Evolutionary conservation across 176 grass and related monocot genomes (phyloP).

Genomic region (Musa schizocarpa): DNA sequence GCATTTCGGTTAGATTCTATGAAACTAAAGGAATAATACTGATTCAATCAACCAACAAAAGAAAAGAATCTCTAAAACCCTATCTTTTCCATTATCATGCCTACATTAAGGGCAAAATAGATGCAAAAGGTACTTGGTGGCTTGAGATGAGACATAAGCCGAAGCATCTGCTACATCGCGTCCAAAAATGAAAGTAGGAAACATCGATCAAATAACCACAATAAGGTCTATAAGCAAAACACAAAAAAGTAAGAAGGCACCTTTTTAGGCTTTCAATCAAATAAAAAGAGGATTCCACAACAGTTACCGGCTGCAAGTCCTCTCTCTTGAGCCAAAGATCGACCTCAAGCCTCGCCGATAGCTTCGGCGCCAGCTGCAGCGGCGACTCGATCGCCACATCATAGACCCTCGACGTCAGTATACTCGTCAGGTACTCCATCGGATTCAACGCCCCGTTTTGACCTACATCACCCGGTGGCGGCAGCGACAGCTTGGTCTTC

Average conservation of each 20-base stretch:
- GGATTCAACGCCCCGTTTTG: slow-evolving; percentile 35
- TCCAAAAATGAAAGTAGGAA: background rate
- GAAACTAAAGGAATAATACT: too few species aligned
- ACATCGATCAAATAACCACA: background rate
- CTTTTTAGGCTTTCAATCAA: background rate
- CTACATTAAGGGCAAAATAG: too few species aligned
- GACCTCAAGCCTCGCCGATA: slow-evolving; percentile 64
- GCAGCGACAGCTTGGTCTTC: slow-evolving; percentile 10
- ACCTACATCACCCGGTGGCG: background rate
- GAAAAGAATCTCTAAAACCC: too few species aligned
- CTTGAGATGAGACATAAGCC: background rate
- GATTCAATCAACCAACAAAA: too few species aligned
- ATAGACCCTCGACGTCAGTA: slow-evolving; percentile 83
- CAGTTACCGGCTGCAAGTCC: slow-evolving; percentile 78
- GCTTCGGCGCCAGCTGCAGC: slow-evolving; percentile 59
- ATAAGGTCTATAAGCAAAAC: background rate
- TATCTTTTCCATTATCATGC: too few species aligned
- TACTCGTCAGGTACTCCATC: slow-evolving; percentile 82
- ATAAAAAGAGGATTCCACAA: background rate
- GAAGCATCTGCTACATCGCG: background rate
- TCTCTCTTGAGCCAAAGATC: slow-evolving; percentile 78
- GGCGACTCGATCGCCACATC: slow-evolving; percentile 80
- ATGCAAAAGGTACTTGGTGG: too few species aligned
- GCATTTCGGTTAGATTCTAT: too few species aligned
- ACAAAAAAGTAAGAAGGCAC: background rate